Evolutionary conservation across 768 basidiomycete genomes (phyloP), one percentile per base, ranked within the genome.

Genomic region (Tricholoma sp.): DNA sequence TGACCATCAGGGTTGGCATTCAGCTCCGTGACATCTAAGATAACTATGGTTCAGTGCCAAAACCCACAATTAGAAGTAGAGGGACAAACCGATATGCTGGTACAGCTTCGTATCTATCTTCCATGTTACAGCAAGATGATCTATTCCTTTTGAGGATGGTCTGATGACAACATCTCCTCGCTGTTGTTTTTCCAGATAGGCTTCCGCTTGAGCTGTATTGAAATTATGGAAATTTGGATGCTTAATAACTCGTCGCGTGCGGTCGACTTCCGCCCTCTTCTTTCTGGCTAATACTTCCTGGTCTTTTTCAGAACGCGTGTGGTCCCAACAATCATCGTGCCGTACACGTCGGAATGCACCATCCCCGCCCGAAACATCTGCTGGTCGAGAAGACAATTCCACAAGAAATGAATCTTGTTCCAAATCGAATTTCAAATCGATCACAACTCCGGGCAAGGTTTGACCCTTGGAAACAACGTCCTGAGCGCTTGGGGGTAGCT

Each of bases 221-320:
- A 96, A 86, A 66, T 97, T 93, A 68, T 95, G 91, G 83, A 98
- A 99, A 71, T 96, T 94, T 2, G 96, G 97, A 70, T 99, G 97
- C 69, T 98, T 94, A 75, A 99, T 91, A 54, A 96, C 85, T 22
- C 96, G 79, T 58, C 92, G 83, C 34, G 85, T 82, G 59, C 83
- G 80, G 63, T 91, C 89, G 8, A 84, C 86, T 66, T 93, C 89
- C 1, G 90, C 85, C 49, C 91, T 79, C 75, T 93, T 95, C 74
- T 91, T 95, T 61, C 91, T 82, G 21, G 81, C 83, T 59, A 88
- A 74, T 61, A 91, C 73, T 59, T 94, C 89, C 61, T 73, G 70
- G 66, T 94, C 89, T 59, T 83, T 83, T 27, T 84, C 81, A 62
- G 79, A 78, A 53, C 80, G 84, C n/a, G 72, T 71, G 35, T 76